phyloP scores from a whole-genome alignment of 2,329 filamentous ascomycete species.

The Aspergillus flavus region DNA sequence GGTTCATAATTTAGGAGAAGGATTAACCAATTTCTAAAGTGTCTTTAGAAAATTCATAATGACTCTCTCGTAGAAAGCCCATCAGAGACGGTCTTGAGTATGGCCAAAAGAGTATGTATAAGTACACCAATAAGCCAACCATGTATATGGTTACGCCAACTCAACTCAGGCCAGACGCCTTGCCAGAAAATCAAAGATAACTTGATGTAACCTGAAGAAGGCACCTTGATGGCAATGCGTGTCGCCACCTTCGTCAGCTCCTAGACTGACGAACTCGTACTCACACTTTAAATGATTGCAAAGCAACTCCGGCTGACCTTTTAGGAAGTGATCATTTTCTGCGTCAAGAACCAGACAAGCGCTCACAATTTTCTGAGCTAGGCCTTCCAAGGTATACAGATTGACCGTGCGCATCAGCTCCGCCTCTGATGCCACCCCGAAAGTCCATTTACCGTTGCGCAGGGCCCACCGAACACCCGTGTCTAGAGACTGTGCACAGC shows the following conservation, averaged over 20 bases:
- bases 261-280: background rate
- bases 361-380: background rate
- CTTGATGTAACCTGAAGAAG: conserved; percentile 5
- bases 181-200: conserved; percentile 4
- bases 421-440: conserved; percentile 7
- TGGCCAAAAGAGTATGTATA: no score
- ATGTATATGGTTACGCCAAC: background rate
- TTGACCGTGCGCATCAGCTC: background rate
- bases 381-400: background rate
- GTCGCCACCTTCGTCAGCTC: background rate
- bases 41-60: no score
- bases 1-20: no score
- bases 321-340: conserved; percentile 5
- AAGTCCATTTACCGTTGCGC: conserved; percentile 17
- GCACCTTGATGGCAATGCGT: conserved; percentile 6
- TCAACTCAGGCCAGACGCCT: background rate
- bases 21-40: no score
- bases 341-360: conserved; percentile 2
- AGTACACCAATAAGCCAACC: background rate
- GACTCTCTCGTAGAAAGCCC: no score
- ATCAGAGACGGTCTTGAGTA: no score
- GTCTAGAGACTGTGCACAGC: conserved; percentile 8
- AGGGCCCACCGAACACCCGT: conserved; percentile 17
- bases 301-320: conserved; percentile 4
- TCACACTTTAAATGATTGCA: background rate